These are phyloP conservation scores for Chlorokybus atmophyticus DNA, from an alignment of 139 green algal species.

Conservation along the genomic window DNA sequence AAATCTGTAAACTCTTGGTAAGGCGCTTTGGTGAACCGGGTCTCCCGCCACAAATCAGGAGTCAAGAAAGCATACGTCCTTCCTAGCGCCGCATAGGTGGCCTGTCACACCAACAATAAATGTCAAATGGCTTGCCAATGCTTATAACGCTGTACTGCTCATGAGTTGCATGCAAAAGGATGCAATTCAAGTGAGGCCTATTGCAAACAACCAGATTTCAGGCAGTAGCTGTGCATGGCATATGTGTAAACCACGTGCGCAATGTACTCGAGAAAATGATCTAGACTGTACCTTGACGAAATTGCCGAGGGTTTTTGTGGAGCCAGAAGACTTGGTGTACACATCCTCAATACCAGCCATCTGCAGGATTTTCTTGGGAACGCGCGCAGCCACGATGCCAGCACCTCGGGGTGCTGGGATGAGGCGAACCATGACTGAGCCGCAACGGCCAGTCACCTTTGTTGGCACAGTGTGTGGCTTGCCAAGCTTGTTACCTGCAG, in stretches of 20 bases:
- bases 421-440: slow-evolving; percentile 85
- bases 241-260: no score
- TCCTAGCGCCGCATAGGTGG: slow-evolving; percentile 37
- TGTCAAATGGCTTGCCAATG: no score
- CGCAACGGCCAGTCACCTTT: slow-evolving; percentile 95
- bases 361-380: slow-evolving; percentile 98
- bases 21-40: slow-evolving; percentile 75
- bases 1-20: slow-evolving; percentile 86
- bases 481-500: slow-evolving; percentile 46
- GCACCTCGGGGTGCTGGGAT: slow-evolving; percentile 92
- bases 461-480: slow-evolving; percentile 75
- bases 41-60: slow-evolving; percentile 93
- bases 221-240: no score
- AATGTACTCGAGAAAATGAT: no score
- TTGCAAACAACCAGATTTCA: no score
- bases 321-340: slow-evolving; percentile 89
- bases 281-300: slow-evolving; percentile 68
- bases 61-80: slow-evolving; percentile 94
- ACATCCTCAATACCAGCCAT: slow-evolving; percentile 99
- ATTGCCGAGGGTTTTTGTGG: slow-evolving; percentile 96
- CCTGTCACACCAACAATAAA: slow-evolving; percentile 10
- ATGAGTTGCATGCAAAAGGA: no score
- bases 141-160: no score
- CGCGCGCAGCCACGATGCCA: slow-evolving; percentile 89
- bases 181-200: no score